A percentile compares a stretch with the other conserved stretches of the same genome.
These are phyloP conservation scores for Saturnispora gosingensis DNA, from an alignment of 805 yeast genomes.

Conservation along the genomic window DNA sequence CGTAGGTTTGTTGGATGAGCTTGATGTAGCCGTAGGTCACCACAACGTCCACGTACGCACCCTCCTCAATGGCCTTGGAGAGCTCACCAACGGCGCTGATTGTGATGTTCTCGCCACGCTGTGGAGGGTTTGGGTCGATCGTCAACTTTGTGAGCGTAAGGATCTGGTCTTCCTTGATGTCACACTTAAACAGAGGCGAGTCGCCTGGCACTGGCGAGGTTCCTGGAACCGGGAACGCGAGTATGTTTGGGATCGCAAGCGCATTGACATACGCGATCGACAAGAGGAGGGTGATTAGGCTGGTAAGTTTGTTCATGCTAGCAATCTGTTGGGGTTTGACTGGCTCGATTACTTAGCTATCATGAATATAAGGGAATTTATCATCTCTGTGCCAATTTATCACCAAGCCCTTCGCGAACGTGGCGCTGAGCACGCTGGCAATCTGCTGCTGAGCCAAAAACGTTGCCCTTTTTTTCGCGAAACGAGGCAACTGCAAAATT, in stretches of 20 bases:
- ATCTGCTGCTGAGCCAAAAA: too few relatives aligned
- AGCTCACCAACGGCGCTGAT: conserved; percentile 67
- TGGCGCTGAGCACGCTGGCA: too few relatives aligned
- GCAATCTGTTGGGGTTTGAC: background rate
- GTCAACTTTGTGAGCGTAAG: conserved; percentile 51
- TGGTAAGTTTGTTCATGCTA: background rate
- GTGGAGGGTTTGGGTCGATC: conserved; percentile 82
- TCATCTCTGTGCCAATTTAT: too few relatives aligned
- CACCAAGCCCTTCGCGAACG: too few relatives aligned
- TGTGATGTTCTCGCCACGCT: conserved; percentile 73
- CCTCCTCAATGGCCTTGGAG: conserved; percentile 51
- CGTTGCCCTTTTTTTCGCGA: too few relatives aligned
- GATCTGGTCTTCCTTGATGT: conserved; percentile 50
- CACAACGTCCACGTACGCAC: conserved; percentile 91
- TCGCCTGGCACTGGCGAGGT: conserved; percentile 81
- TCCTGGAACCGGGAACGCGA: background rate
- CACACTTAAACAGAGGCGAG: conserved; percentile 78
- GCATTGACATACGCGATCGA: background rate
- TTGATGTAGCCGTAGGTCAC: conserved; percentile 90
- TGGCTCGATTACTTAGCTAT: background rate
- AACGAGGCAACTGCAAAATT: too few relatives aligned
- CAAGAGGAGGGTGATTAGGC: background rate
- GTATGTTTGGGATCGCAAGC: background rate
- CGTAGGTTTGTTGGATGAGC: conserved; percentile 81
- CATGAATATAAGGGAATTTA: background rate